phyloP scores from a whole-genome alignment of 1,284 basidiomycete genomes.

The Rhodotorula sp. region DNA sequence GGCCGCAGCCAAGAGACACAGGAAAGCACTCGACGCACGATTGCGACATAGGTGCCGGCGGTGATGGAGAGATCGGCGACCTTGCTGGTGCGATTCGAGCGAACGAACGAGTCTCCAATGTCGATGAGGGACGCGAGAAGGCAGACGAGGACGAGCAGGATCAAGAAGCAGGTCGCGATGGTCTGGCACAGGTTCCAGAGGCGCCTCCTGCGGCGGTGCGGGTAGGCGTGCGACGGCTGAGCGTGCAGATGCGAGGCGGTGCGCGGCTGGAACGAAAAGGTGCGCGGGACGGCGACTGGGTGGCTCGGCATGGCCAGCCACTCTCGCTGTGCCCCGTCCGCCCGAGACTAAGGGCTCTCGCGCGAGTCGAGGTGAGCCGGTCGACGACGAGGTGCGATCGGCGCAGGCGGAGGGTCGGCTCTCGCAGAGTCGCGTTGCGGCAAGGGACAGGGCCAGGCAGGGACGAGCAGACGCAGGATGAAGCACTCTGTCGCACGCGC shows the following conservation, averaged over 20 bases:
- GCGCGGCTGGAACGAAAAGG: background rate
- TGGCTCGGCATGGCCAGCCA: background rate
- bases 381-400: no score
- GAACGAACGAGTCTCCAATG: conserved; percentile 33
- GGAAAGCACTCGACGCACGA: conserved; percentile 4
- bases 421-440: no score
- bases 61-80: conserved; percentile 30
- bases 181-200: background rate
- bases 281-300: background rate
- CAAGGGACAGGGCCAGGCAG: no score
- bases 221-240: background rate
- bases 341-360: no score
- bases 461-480: background rate
- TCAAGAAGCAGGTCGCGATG: background rate
- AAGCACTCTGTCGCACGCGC: background rate
- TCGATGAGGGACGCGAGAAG: conserved; percentile 32
- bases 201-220: background rate
- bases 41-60: conserved; percentile 32
- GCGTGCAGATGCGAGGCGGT: background rate
- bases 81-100: conserved; percentile 11
- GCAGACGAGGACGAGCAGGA: conserved; percentile 25
- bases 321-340: background rate
- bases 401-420: no score
- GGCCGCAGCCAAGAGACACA: background rate
- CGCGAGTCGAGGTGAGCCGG: no score